Evolutionary conservation across 2,329 filamentous ascomycete species (phyloP), one percentile per base, ranked within the genome.

Genomic region (Colletotrichum lentis): DNA sequence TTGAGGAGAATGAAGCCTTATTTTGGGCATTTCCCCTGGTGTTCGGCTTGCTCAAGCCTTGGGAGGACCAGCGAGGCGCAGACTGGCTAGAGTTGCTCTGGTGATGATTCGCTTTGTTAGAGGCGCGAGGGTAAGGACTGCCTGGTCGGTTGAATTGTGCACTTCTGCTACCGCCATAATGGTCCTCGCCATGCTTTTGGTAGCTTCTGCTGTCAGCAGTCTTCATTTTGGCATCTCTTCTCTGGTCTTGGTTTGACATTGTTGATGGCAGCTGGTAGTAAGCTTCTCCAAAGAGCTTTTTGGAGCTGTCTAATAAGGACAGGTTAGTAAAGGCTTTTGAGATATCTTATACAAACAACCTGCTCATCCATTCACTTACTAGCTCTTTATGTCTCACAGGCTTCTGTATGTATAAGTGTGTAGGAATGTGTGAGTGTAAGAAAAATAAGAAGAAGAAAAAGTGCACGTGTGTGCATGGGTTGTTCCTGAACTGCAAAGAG

Each of bases 111-210:
- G 39, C 31, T 24, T 35, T 18, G 41, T 50, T 18, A 22, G n/a
- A 18, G 8, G 41, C 11, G 4, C n/a, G 35, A 41, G 58, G 50
- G 20, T 62, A 62, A 50, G 50, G 58, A 16, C 57, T 66, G 14
- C 50, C 50, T 3, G 24, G 24, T 18, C 58, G 44, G 5, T n/a
- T 20, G 47, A n/a, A n/a, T 2, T 16, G 41, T 24, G n/a, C 46
- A 44, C n/a, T 31, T 31, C 27, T 31, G 27, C 27, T n/a, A 20
- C 24, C 20, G 27, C 31, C 27, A 31, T 27, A 5, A 27, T 49
- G 12, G 12, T 53, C 31, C 20, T 16, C 43, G 14, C 24, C 46
- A 14, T 10, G 10, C 12, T 10, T 24, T 18, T 6, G 27, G 18
- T 39, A 37, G 16, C 24, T 46, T n/a, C 20, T n/a, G 12, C 20